Evolutionary conservation across 1,284 basidiomycete species (phyloP).

Genomic region (Puccinia triticina): DNA sequence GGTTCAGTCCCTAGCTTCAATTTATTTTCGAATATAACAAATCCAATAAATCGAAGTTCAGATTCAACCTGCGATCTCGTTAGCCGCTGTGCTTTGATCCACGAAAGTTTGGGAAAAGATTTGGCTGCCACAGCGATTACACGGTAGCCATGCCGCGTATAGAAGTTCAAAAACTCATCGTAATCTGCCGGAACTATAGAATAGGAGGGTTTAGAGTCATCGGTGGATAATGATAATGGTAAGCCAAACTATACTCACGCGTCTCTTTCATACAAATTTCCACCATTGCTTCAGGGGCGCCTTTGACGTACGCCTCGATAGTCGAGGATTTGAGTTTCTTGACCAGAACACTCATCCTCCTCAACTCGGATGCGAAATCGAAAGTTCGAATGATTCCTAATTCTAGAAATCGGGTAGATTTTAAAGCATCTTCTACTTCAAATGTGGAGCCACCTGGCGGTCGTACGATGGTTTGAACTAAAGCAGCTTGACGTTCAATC

Average conservation of each 20-base stretch:
- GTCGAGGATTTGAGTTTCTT: constrained; percentile 88
- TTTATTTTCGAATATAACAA: constrained; percentile 99
- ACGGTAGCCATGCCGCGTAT: constrained; percentile 94
- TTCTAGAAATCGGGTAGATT: constrained; percentile 94
- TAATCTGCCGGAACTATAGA: constrained; percentile 87
- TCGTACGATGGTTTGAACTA: constrained; percentile 95
- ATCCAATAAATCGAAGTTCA: constrained; percentile 84
- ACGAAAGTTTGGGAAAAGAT: constrained; percentile 86
- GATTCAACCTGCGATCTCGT: constrained; percentile 95
- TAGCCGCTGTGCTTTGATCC: constrained; percentile 96
- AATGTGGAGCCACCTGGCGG: constrained; percentile 78
- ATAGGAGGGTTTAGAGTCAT: background rate
- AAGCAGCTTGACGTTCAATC: constrained; percentile 76
- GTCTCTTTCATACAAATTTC: constrained; percentile 89
- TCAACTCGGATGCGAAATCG: constrained; percentile 89
- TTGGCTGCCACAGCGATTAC: constrained; percentile 99
- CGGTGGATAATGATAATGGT: background rate
- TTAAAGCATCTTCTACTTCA: constrained; percentile 52
- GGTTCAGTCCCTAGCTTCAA: constrained; percentile 90
- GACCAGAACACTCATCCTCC: constrained; percentile 97
- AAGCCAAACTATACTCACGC: constrained; percentile 66
- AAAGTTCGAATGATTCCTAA: constrained; percentile 94
- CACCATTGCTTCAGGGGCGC: constrained; percentile 94
- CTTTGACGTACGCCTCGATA: constrained; percentile 99
- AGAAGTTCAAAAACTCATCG: constrained; percentile 93